Evolutionary conservation across 495 filamentous ascomycete genomes (phyloP), one percentile per base, ranked within the genome.

Genomic region (Penicillium odoratum): DNA sequence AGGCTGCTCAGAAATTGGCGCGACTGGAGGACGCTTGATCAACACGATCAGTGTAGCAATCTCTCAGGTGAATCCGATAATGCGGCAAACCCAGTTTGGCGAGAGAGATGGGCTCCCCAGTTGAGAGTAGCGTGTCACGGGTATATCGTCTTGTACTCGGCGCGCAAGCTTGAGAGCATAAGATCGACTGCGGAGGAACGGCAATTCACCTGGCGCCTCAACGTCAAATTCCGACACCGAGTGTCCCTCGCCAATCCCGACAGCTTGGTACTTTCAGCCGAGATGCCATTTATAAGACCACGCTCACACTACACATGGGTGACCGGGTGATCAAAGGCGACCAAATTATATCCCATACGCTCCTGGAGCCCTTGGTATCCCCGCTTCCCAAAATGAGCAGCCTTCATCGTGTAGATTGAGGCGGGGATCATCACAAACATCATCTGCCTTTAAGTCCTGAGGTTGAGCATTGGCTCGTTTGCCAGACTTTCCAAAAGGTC

Each of bases 401-500:
- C 18, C 43, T 18, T 45, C 18, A 45, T 45, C 43, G 11, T 45
- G 16, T 40, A 48, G 45, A 48, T 13, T 48, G 7, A 13, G 26
- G 45, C 45, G 45, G 11, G 45, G 26, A 48, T 48, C 43, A 45
- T 45, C 40, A 48, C 25, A 48, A 30, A 30, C 45, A 48, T 48
- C 45, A 26, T 48, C 45, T 48, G 26, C 45, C 45, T 48, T 40
- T n/a, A n/a, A 48, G 45, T 11, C 45, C 45, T 30, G 30, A 48
- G 30, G 10, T 48, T 48, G 7, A 48, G 45, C 45, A 48, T 48
- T 48, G 7, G 26, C 45, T 28, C 45, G 4, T 48, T 48, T 48
- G 45, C 45, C 45, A 48, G 45, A 30, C 45, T 48, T 48, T 48
- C 45, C 26, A 48, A 48, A 48, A 13, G 45, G 45, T 48, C 45